Base-by-base conservation (phyloP, 148 eudicot genomes). In the Camellia granthamiana region DNA sequence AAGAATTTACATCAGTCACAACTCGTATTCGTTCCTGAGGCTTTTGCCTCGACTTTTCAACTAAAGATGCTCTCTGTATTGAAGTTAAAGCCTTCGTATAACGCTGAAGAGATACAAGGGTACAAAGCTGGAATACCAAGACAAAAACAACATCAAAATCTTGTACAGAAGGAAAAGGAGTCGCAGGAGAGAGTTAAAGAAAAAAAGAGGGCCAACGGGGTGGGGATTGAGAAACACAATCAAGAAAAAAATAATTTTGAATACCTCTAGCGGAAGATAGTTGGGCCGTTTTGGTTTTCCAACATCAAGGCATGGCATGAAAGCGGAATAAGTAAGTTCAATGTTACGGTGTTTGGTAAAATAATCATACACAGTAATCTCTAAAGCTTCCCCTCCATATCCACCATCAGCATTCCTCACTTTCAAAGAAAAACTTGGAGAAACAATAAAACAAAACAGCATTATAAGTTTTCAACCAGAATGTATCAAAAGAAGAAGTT, bases 211-310 rank as follows among this genome's bases (percentile, higher is more conserved):
- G 51, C 5, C 6, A 47, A 7, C 3, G 51, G 23, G 64, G 15
- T 30, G 30, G 43, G 0, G 30, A 23, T 14, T 13, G 43, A 21
- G 44, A 77, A 74, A 15, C 4, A 11, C 44, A 43, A 30, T 12
- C 69, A 84, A 30, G 55, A 21, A 10, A 76, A 42, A 3, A 77
- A 75, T 9, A 55, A 49, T 49, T 21, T 38, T 30, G 56, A 82
- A 55, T 47, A 96, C 99, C 98, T 96, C 99, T 69, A 96, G 59
- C 10, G 99, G 98, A 19, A 96, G 84, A 88, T 91, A 96, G 56
- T 78, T 88, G n/a, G 99, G 95, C 55, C 79, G 75, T 78, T 88
- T 88, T 74, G 94, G 91, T 84, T 89, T 92, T 78, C 99, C 99
- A 78, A 96, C 99, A 83, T 94, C 90, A 77, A 96, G 81, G 85